Evolutionary conservation across 2,329 filamentous ascomycete species (phyloP), one percentile per base, ranked within the genome.

Genomic region (Colletotrichum sp.): DNA sequence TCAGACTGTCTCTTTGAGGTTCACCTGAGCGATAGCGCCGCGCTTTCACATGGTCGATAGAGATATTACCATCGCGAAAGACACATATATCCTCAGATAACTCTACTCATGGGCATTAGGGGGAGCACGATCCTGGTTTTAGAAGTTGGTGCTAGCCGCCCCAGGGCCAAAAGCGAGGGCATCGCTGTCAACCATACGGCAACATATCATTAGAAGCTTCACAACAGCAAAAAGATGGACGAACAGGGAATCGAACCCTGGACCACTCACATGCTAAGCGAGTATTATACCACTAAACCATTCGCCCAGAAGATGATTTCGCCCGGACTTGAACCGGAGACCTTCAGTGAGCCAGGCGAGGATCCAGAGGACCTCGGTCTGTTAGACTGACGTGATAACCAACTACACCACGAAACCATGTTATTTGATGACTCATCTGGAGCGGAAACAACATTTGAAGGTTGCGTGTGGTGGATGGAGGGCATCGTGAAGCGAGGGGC

Each of bases 351-450:
- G 13, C n/a, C 55, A 44, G 69, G 28, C 63, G 63, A 21, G 69
- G 16, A 16, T 4, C 21, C n/a, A 7, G 55, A 57, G 12, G 15
- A 28, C n/a, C 15, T 21, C 69, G 21, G 49, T 2, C 55, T 83
- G 85, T 87, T 87, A 87, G 85, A 87, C 85, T 86, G 84, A 87
- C 83, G 86, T 87, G 86, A 87, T 87, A 86, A 87, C 85, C 86
- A 87, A 87, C 86, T 83, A 82, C 81, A 82, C 81, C 80, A 83
- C 72, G 64, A 76, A 65, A 76, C 74, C 74, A 74, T 52, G 18
- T 69, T 64, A 1, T 5, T 73, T 74, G 74, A 69, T 76, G 74
- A 65, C 64, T 60, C 21, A 28, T 12, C 8, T 0, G 2, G 7
- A 2, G 8, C 6, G 1, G 2, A 21, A 18, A 24, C 6, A 16